Evolutionary conservation across 495 filamentous ascomycete genomes (phyloP), one percentile per base, ranked within the genome.

Genomic region (Ramalina peruviana): DNA sequence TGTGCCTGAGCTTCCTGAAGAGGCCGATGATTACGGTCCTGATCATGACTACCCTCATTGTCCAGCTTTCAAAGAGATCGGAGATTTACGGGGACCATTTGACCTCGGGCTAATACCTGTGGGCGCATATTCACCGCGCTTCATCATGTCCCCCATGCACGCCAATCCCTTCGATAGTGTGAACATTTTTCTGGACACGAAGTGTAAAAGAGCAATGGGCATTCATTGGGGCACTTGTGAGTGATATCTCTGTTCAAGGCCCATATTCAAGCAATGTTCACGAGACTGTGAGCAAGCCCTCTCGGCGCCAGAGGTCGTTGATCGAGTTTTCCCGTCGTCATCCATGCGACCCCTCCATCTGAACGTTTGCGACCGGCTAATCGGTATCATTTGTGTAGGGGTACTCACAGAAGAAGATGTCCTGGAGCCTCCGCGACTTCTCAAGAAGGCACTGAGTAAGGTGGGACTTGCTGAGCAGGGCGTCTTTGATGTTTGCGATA

Each of bases 21-120:
- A 65, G 17, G 68, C 70, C 19, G 86, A 90, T 57, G 87, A 94
- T 67, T 86, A 87, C 61, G 76, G 72, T 4, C 69, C 77, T 1
- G 79, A 83, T 43, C 80, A 80, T 61, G 60, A 66, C 12, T 64
- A 82, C 45, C 73, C 89, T 47, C 87, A 74, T 42, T 93, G 86
- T 58, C 90, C 92, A 13, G 85, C 87, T 20, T 98, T 98, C 67
- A 78, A 80, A 51, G 72, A 94, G 62, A 83, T 96, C 44, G 92
- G 92, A 46, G 69, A 83, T 38, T 75, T 77, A 46, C 75, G 86
- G 15, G 92, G 92, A 1, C 83, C 84, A 4, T 94, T 98, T 60
- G 88, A 98, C 65, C 76, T 98, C 21, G 92, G 92, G 3, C 58
- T 98, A 56, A 93, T 98, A 50, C 92, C 92, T 21, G 95, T 98